These are phyloP conservation scores for Suhomyces bolitotheri DNA, from an alignment of 1,139 yeast genomes.

Conservation along the genomic window DNA sequence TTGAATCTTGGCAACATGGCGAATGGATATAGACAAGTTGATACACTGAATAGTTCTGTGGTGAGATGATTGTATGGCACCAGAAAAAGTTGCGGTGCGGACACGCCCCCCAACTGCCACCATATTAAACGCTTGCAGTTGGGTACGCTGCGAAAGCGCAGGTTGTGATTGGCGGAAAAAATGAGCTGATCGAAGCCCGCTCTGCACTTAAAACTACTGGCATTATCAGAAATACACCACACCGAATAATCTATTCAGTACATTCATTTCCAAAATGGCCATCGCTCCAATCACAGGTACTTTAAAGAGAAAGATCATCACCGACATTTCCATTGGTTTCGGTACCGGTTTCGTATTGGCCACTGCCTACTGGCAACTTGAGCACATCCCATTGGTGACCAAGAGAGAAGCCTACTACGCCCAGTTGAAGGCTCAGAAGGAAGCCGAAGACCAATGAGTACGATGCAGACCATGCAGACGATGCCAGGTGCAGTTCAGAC, in stretches of 20 bases:
- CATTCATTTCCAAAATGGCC: conserved; percentile 75
- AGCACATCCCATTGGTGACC: conserved; percentile 70
- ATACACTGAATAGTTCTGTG: too few species aligned
- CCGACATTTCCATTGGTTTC: conserved; percentile 74
- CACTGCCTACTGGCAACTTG: conserved; percentile 72
- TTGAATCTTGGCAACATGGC: conserved; percentile 17
- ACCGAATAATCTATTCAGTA: too few species aligned
- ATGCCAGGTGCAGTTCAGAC: too few species aligned
- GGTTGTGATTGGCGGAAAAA: conserved; percentile 17
- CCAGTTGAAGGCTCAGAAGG: conserved; percentile 69
- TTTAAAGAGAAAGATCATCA: conserved; percentile 76
- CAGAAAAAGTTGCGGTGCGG: background rate
- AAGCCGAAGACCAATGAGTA: conserved; percentile 54
- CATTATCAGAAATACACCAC: background rate
- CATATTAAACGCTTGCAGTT: too few species aligned
- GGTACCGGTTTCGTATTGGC: conserved; percentile 45
- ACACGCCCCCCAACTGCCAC: too few species aligned
- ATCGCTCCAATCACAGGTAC: conserved; percentile 89
- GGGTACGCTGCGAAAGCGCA: too few species aligned
- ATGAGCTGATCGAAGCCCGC: conserved; percentile 27
- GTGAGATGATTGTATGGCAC: background rate
- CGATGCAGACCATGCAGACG: too few species aligned
- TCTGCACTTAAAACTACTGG: background rate
- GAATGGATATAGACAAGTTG: too few species aligned
- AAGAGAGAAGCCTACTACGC: conserved; percentile 87